Conservation (phyloP, 306 rosid genomes). For the Hylodesmum podocarpum region DNA sequence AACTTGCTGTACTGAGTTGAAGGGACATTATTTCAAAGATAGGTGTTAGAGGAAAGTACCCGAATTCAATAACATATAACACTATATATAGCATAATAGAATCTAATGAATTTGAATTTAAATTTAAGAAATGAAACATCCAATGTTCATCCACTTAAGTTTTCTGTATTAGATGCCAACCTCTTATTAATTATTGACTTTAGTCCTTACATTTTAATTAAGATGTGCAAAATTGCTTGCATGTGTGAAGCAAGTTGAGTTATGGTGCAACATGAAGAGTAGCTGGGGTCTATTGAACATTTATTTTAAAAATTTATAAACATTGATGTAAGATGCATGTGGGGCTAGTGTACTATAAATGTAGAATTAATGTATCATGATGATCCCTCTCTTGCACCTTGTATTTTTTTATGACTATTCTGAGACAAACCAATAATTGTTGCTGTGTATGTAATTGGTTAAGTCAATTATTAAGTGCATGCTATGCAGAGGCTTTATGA, state of each 20-base stretch:
- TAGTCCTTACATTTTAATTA: too few species aligned
- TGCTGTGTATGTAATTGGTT: not conserved
- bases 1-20: not conserved
- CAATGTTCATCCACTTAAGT: not conserved
- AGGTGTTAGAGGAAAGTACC: not conserved
- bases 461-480: not conserved
- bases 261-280: not conserved
- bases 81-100: too few species aligned
- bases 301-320: not conserved
- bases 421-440: not conserved
- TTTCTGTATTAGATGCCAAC: not conserved
- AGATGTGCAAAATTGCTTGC: too few species aligned
- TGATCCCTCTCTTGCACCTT: not conserved
- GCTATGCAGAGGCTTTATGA: slow-evolving; percentile 60
- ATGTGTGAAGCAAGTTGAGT: not conserved
- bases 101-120: not conserved
- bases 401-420: too few species aligned
- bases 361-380: slow-evolving; percentile 8
- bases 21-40: not conserved
- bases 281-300: not conserved
- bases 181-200: not conserved
- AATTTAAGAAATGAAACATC: not conserved
- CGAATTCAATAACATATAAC: not conserved
- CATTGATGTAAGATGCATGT: not conserved
- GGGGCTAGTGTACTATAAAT: not conserved